phyloP scores from a whole-genome alignment of 2,329 filamentous ascomycete genomes.

The Calonectria hawksworthii region DNA sequence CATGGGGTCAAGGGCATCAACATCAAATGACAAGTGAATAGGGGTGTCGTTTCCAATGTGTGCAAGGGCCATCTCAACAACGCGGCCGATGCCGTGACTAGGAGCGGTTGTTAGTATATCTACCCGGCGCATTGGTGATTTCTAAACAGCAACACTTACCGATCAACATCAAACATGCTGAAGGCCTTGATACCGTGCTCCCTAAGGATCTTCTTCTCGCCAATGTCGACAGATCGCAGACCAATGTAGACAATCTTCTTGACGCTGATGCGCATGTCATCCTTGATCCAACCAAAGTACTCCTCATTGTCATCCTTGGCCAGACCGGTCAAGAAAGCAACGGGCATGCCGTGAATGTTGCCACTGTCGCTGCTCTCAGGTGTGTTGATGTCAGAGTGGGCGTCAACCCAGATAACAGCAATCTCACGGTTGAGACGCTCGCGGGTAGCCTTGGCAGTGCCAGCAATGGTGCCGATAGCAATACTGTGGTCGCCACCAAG shows the following conservation, averaged over 20 bases:
- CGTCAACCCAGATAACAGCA: constrained; percentile 98
- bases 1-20: constrained; percentile 95
- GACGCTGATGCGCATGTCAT: constrained; percentile 77
- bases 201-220: constrained; percentile 91
- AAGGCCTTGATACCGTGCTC: constrained; percentile 96
- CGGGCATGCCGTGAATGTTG: constrained; percentile 98
- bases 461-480: constrained; percentile 92
- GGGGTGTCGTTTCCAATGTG: constrained; percentile 96
- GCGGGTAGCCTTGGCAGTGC: constrained; percentile 86
- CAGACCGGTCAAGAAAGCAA: constrained; percentile 90
- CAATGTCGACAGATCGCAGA: constrained; percentile 90
- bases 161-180: constrained; percentile 98
- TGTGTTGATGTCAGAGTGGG: constrained; percentile 97
- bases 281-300: constrained; percentile 90
- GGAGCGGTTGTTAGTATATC: constrained; percentile 19
- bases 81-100: constrained; percentile 91
- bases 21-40: constrained; percentile 97
- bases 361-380: constrained; percentile 91
- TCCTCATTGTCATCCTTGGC: constrained; percentile 82
- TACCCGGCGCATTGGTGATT: not conserved
- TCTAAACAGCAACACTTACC: constrained; percentile 62
- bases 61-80: constrained; percentile 98
- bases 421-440: constrained; percentile 87
- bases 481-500: constrained; percentile 97
- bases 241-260: constrained; percentile 98